A percentile compares a stretch with the other conserved stretches of the same genome.
Conservation (phyloP, 352 stramenopile species). For the Phytopythium helicoides region DNA sequence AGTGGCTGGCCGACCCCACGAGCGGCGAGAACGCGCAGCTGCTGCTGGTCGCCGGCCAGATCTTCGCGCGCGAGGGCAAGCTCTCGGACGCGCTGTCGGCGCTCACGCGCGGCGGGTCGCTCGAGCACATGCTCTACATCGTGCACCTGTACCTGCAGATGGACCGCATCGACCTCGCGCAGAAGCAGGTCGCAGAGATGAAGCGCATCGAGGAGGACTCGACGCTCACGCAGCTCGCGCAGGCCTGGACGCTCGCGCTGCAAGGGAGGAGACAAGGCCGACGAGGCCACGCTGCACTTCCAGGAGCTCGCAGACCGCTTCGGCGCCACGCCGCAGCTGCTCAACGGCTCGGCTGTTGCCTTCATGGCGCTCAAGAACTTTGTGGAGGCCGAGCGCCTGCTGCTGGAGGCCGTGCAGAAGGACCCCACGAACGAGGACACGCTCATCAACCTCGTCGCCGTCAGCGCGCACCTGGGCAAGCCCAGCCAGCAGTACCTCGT, state of each 20-base stretch:
- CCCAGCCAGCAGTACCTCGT: conserved; percentile 69
- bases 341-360: conserved; percentile 90
- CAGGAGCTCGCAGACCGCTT: conserved; percentile 94
- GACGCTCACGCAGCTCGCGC: conserved; percentile 93
- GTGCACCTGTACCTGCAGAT: conserved; percentile 91
- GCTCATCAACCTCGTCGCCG: conserved; percentile 93
- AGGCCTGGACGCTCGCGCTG: conserved; percentile 86
- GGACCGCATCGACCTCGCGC: conserved; percentile 92
- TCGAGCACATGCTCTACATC: conserved; percentile 93
- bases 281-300: conserved; percentile 93
- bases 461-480: conserved; percentile 90
- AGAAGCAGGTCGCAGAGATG: conserved; percentile 89
- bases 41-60: conserved; percentile 92
- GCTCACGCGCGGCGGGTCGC: conserved; percentile 86
- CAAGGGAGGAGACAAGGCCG: conserved; percentile 78
- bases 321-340: conserved; percentile 86
- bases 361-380: conserved; percentile 93
- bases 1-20: conserved; percentile 84
- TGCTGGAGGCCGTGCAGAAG: conserved; percentile 88
- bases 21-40: conserved; percentile 88
- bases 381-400: conserved; percentile 82
- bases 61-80: conserved; percentile 92
- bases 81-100: conserved; percentile 93
- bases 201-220: conserved; percentile 94
- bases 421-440: conserved; percentile 89